These are phyloP conservation scores for Theileria parva DNA, from an alignment of 169 alveolate genomes.

Conservation along the genomic window DNA sequence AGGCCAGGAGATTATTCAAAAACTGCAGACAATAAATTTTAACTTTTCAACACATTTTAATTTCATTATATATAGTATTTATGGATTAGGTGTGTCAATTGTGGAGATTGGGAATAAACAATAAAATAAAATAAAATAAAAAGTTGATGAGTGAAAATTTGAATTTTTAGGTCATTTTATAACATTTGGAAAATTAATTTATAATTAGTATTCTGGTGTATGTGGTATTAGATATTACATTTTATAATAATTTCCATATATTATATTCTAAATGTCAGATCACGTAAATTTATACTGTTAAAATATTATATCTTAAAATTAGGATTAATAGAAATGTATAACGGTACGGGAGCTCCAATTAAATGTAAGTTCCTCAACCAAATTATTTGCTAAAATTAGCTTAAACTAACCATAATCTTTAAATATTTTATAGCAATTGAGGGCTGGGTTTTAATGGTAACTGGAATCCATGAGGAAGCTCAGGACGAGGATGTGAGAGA, in stretches of 20 bases:
- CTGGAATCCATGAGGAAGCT: conserved; percentile 88
- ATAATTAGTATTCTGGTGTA: neutral
- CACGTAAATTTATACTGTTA: neutral
- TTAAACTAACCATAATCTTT: too few relatives aligned
- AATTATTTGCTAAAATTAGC: neutral
- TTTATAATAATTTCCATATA: too few relatives aligned
- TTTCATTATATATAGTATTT: neutral
- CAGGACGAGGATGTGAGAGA: conserved; percentile 91
- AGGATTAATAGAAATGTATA: neutral
- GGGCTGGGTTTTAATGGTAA: conserved; percentile 88
- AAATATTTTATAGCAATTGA: conserved; percentile 80
- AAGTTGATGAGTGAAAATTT: too few relatives aligned
- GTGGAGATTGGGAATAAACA: neutral
- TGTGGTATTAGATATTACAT: neutral
- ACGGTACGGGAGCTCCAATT: conserved; percentile 35
- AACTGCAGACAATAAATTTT: conserved; percentile 24
- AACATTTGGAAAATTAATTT: too few relatives aligned
- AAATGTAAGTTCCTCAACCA: conserved; percentile 29
- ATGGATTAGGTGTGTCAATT: neutral
- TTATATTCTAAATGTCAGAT: neutral
- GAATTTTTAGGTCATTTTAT: neutral
- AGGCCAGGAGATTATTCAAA: conserved; percentile 60
- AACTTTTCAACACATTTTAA: neutral
- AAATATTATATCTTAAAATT: neutral
- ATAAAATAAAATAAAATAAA: too few relatives aligned